A percentile compares a stretch with the other conserved stretches of the same genome.
Evolutionary conservation across 2,329 filamentous ascomycete species (phyloP).

Genomic region (Bipolaris cookei): DNA sequence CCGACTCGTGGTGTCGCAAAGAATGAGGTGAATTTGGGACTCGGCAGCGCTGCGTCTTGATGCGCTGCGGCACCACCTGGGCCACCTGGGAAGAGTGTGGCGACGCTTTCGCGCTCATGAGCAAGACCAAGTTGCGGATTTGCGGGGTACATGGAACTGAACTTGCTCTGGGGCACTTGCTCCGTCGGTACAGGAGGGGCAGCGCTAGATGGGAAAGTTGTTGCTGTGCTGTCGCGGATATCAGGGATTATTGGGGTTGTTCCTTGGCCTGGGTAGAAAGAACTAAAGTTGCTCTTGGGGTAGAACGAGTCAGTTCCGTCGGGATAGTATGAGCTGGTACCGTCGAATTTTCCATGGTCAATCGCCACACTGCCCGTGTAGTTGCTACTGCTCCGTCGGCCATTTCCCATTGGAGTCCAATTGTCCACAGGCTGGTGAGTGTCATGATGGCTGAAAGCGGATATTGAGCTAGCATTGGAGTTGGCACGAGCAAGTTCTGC

Average conservation of each 20-base stretch:
- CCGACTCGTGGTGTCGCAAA: constrained; percentile 54
- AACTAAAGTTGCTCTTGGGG: constrained; percentile 63
- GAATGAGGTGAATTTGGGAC: constrained; percentile 62
- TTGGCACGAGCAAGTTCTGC: constrained; percentile 48
- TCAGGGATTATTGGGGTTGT: constrained; percentile 61
- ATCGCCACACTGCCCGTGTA: constrained; percentile 54
- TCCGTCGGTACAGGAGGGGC: constrained; percentile 22
- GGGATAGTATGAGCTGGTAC: constrained; percentile 57
- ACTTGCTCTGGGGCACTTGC: constrained; percentile 29
- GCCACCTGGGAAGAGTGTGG: constrained; percentile 42
- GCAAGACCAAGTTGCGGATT: constrained; percentile 37
- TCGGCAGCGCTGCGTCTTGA: constrained; percentile 23
- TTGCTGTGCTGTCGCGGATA: constrained; percentile 64
- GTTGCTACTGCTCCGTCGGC: constrained; percentile 51
- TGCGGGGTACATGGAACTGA: constrained; percentile 36
- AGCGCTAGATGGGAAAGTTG: constrained; percentile 36
- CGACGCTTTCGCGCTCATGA: constrained; percentile 60
- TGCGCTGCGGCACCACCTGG: constrained; percentile 21
- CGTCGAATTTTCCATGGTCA: constrained; percentile 57
- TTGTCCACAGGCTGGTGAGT: constrained; percentile 40
- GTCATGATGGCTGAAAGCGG: constrained; percentile 39
- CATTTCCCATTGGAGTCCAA: constrained; percentile 47
- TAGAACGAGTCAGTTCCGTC: constrained; percentile 46
- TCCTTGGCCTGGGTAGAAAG: constrained; percentile 51
- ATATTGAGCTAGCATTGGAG: constrained; percentile 45